A percentile compares a stretch with the other conserved stretches of the same genome.
phyloP scores from a whole-genome alignment of 345 rosid genomes.

The Draba incana region DNA sequence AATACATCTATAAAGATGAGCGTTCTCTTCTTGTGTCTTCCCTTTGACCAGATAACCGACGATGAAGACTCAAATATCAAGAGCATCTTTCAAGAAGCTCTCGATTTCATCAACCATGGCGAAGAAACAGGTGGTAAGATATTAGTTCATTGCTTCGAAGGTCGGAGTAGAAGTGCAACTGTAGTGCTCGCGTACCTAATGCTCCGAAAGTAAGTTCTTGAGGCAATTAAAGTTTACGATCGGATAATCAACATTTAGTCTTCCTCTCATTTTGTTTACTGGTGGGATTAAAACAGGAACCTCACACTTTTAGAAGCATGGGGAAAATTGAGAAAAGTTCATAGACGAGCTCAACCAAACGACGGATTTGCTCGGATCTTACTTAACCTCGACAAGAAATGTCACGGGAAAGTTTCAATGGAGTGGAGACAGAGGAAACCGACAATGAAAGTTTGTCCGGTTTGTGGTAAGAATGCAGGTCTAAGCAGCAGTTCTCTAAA shows the following conservation, averaged over 20 bases:
- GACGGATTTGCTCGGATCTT: slow-evolving; percentile 87
- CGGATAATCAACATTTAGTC: too few species aligned
- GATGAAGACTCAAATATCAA: slow-evolving; percentile 81
- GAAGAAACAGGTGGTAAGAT: slow-evolving; percentile 76
- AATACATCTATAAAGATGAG: slow-evolving; percentile 30
- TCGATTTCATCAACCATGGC: slow-evolving; percentile 73
- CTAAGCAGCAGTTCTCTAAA: slow-evolving; percentile 92
- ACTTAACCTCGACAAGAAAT: slow-evolving; percentile 62
- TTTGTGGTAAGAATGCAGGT: slow-evolving; percentile 95
- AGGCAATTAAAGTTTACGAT: not conserved
- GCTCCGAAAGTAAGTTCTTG: slow-evolving; percentile 79
- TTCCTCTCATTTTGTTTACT: slow-evolving; percentile 16
- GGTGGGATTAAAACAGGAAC: slow-evolving; percentile 54
- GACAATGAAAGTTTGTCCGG: slow-evolving; percentile 84
- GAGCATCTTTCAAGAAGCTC: slow-evolving; percentile 82
- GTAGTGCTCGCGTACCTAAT: slow-evolving; percentile 82
- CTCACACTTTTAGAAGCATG: slow-evolving; percentile 77
- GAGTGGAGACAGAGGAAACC: slow-evolving; percentile 95
- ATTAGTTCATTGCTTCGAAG: slow-evolving; percentile 97
- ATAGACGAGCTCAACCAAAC: slow-evolving; percentile 94
- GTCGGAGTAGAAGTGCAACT: slow-evolving; percentile 97
- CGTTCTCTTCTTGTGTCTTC: slow-evolving; percentile 37
- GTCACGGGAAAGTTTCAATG: slow-evolving; percentile 87
- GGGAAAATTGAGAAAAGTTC: slow-evolving; percentile 74
- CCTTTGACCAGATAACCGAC: slow-evolving; percentile 68